Percentiles rank a stretch among this genome's conserved stretches.
phyloP scores from a whole-genome alignment of 2,329 filamentous ascomycete species.

The Tolypocladium cylindrosporum region DNA sequence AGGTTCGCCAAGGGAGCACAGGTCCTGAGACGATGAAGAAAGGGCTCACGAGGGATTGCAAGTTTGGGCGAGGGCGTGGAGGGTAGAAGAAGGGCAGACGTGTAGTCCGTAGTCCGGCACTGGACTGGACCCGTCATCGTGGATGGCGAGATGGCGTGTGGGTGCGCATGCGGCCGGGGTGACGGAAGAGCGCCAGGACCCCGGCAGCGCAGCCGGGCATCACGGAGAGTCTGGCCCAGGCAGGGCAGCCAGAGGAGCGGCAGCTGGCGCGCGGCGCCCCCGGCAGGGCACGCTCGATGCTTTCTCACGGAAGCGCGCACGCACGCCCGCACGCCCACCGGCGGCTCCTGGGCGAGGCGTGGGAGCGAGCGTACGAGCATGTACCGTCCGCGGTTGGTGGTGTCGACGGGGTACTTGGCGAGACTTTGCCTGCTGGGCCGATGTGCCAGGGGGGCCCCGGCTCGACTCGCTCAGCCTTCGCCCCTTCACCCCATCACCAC shows the following conservation, averaged over 20 bases:
- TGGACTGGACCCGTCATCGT: constrained; percentile 9
- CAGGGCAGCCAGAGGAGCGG: background rate
- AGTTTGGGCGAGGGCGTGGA: constrained; percentile 17
- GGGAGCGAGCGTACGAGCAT: background rate
- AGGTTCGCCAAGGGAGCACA: constrained; percentile 20
- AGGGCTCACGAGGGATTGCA: constrained; percentile 10
- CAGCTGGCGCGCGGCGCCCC: background rate
- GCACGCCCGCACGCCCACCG: background rate
- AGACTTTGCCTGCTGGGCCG: background rate
- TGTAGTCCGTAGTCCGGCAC: constrained; percentile 9
- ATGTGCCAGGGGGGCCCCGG: background rate
- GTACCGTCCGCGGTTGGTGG: background rate
- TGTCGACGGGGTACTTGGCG: background rate
- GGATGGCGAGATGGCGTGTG: constrained; percentile 7
- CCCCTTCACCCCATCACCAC: too few species aligned
- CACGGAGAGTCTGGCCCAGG: background rate
- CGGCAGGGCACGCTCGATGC: background rate
- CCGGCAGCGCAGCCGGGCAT: constrained; percentile 1
- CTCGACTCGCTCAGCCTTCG: background rate
- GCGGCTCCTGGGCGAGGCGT: background rate
- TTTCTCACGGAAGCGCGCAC: background rate
- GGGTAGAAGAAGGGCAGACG: constrained; percentile 26
- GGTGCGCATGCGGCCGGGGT: constrained; percentile 13
- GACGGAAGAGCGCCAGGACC: constrained; percentile 5
- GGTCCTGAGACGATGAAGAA: constrained; percentile 13